These are phyloP conservation scores for Alternaria arborescens DNA, from an alignment of 2,329 filamentous ascomycete species.

Conservation along the genomic window DNA sequence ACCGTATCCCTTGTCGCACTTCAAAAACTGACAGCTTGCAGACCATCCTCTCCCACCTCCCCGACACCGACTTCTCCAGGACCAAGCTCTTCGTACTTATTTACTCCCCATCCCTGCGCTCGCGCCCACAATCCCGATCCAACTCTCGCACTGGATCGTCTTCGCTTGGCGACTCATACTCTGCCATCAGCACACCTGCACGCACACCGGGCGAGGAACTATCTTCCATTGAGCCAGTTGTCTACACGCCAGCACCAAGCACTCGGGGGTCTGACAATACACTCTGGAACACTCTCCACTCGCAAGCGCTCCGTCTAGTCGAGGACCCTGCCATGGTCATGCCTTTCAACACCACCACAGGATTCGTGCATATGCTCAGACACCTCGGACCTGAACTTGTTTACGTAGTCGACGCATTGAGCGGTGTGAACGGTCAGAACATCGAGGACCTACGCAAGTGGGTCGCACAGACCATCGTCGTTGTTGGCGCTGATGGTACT, in stretches of 20 bases:
- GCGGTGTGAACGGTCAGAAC: constrained; percentile 75
- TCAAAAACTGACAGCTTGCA: constrained; percentile 38
- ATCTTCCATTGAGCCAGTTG: constrained; percentile 51
- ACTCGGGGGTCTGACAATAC: constrained; percentile 53
- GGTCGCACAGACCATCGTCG: constrained; percentile 69
- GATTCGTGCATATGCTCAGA: constrained; percentile 85
- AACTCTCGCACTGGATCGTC: constrained; percentile 52
- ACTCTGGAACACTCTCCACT: constrained; percentile 80
- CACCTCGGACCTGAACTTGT: constrained; percentile 86
- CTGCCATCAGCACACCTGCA: constrained; percentile 77
- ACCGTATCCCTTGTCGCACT: background rate
- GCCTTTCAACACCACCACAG: constrained; percentile 83
- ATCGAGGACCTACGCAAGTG: constrained; percentile 72
- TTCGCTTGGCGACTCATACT: constrained; percentile 82
- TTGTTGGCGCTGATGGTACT: constrained; percentile 61
- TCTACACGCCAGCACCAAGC: constrained; percentile 48
- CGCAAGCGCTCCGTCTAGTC: constrained; percentile 79
- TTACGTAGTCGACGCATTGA: constrained; percentile 86
- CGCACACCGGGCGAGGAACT: constrained; percentile 71
- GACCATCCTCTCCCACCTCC: constrained; percentile 85
- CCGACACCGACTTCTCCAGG: constrained; percentile 75
- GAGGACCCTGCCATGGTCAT: constrained; percentile 87
- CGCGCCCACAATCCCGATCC: constrained; percentile 57
- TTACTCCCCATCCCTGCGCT: constrained; percentile 82
- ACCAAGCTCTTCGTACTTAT: constrained; percentile 88